These are phyloP conservation scores for Amylocarpus encephaloides DNA, from an alignment of 2,329 filamentous ascomycete genomes.

Conservation along the genomic window DNA sequence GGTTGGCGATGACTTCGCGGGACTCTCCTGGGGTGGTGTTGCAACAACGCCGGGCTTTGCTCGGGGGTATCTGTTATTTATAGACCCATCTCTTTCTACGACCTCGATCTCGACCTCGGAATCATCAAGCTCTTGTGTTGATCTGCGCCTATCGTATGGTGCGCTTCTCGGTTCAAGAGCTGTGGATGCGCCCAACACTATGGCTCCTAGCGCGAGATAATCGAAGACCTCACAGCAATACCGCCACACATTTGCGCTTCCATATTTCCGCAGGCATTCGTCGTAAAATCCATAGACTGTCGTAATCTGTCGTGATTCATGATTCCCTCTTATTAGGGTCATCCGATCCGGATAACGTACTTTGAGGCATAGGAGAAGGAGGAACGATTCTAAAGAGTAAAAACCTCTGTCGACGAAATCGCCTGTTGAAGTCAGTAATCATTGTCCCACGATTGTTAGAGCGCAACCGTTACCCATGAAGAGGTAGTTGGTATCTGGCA, in stretches of 20 bases:
- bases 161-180: slow-evolving; percentile 44
- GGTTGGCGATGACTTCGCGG: slow-evolving; percentile 36
- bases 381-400: slow-evolving; percentile 95
- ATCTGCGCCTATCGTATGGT: slow-evolving; percentile 40
- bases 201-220: slow-evolving; percentile 93
- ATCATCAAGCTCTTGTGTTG: slow-evolving; percentile 46
- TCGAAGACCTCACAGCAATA: slow-evolving; percentile 98
- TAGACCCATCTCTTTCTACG: slow-evolving; percentile 72
- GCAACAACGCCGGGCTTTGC: slow-evolving; percentile 27
- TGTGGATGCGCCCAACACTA: slow-evolving; percentile 86
- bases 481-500: slow-evolving; percentile 91
- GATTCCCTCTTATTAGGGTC: slow-evolving; percentile 90
- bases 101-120: slow-evolving; percentile 89
- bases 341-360: slow-evolving; percentile 96
- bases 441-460: neutral
- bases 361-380: slow-evolving; percentile 91
- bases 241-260: slow-evolving; percentile 92
- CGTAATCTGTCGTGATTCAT: slow-evolving; percentile 94
- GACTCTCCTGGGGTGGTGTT: slow-evolving; percentile 34
- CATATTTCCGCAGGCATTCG: slow-evolving; percentile 92
- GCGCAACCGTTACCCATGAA: slow-evolving; percentile 70
- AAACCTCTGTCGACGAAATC: slow-evolving; percentile 98
- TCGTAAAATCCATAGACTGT: slow-evolving; percentile 98
- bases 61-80: slow-evolving; percentile 67
- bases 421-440: slow-evolving; percentile 42